Evolutionary conservation across 2,329 filamentous ascomycete species (phyloP), one percentile per base, ranked within the genome.

Genomic region (Arthrocladium fulminans): DNA sequence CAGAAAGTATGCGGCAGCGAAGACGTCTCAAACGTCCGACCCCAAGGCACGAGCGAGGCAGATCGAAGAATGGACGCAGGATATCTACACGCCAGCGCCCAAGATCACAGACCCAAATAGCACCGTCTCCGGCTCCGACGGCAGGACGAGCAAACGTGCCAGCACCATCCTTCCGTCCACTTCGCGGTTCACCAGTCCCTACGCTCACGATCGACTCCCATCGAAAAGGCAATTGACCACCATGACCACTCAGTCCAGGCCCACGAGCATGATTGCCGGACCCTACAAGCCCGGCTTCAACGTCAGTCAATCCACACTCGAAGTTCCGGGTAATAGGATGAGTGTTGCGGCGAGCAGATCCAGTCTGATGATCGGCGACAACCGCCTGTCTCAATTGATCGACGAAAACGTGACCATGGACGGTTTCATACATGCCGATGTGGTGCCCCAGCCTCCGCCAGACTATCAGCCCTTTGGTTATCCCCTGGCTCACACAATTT

Each of bases 391-490:
- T 2, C 75, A 70, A 47, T 67, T 71, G 24, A 67, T 75, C 56
- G 76, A 74, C 35, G 87, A 90, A 42, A 83, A 81, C 0, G 79
- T 83, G 32, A 89, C 89, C 5, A 88, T 90, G 6, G 81, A 87
- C 27, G 90, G 89, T n/a, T 95, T 96, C 65, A 94, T 97, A 48
- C 90, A 97, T 63, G 89, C 96, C 65, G 78, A 86, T 32, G 92
- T 98, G 34, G 89, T 98, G 41, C 90, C 94, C 24, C 92, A 98
- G 63, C 92, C 92, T 30, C 92, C 92, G 7, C 83, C 89, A 2
- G 92, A 98, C 66, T 98, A 89, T 84, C 89, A 96, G 70, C 92
- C 92, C 0, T 97, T 94, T 63, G 92, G 90, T 1, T 98, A 88
- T 65, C 92, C 94, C 12, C 73, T 98, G 56, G 92, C 89, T 40